Conservation (phyloP, 208 protist genomes). For the Angomonas ambiguus region DNA sequence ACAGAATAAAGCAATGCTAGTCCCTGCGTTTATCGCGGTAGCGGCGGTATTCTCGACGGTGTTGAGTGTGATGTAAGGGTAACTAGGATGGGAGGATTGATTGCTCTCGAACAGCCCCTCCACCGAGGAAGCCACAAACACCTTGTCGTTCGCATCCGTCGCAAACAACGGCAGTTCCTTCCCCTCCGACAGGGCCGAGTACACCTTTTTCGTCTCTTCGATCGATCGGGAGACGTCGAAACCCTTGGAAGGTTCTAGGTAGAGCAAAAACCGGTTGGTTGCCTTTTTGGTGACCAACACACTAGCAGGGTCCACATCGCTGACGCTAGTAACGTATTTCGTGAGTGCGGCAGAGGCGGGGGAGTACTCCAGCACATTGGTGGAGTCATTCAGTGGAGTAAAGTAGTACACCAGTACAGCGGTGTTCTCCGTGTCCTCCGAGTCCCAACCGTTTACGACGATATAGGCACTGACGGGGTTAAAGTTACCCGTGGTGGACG, state of each 20-base stretch:
- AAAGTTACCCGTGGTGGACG: slow-evolving; percentile 32
- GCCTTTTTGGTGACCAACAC: slow-evolving; percentile 29
- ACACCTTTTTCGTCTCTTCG: slow-evolving; percentile 25
- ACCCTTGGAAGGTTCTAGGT: slow-evolving; percentile 26
- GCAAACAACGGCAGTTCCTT: slow-evolving; percentile 26
- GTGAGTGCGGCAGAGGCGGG: not conserved
- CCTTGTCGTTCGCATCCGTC: slow-evolving; percentile 16
- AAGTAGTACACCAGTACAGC: not conserved
- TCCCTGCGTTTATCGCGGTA: slow-evolving; percentile 10
- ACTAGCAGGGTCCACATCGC: slow-evolving; percentile 16
- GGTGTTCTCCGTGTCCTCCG: not conserved
- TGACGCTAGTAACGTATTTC: slow-evolving; percentile 15
- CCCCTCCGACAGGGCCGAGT: slow-evolving; percentile 18
- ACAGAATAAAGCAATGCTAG: slow-evolving; percentile 51
- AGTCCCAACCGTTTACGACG: slow-evolving; percentile 25
- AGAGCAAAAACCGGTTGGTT: slow-evolving; percentile 30
- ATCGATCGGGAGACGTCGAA: not conserved
- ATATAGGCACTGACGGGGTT: slow-evolving; percentile 49
- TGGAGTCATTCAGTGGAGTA: slow-evolving; percentile 4
- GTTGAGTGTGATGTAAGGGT: slow-evolving; percentile 20
- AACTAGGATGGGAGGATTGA: slow-evolving; percentile 20
- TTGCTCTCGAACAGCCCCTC: slow-evolving; percentile 38
- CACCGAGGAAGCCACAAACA: slow-evolving; percentile 40
- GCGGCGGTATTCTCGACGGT: slow-evolving; percentile 5
- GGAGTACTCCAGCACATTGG: not conserved